phyloP scores from a whole-genome alignment of 371 early-diverging fungal genomes.

The Entomophthora muscae region DNA sequence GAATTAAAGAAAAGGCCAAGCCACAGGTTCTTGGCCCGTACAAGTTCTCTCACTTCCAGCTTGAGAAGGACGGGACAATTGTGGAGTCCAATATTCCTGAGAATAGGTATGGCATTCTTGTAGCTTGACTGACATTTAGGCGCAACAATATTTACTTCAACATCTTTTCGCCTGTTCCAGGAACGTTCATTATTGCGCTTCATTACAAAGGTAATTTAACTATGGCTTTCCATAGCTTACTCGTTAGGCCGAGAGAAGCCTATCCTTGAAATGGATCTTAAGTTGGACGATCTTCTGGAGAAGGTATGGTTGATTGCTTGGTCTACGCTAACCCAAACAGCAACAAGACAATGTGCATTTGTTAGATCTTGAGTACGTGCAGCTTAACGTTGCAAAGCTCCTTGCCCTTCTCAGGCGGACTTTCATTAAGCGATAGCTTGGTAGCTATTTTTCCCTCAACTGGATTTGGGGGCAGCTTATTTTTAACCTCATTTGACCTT shows the following conservation, averaged over 20 bases:
- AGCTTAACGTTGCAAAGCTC: slow-evolving; percentile 39
- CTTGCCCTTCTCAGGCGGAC: slow-evolving; percentile 34
- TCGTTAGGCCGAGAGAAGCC: slow-evolving; percentile 60
- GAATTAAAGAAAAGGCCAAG: slow-evolving; percentile 24
- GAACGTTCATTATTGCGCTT: slow-evolving; percentile 76
- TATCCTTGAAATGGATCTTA: slow-evolving; percentile 88
- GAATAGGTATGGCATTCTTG: slow-evolving; percentile 32
- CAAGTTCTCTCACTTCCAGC: slow-evolving; percentile 62
- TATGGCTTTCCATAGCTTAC: slow-evolving; percentile 5
- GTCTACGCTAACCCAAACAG: slow-evolving; percentile 18
- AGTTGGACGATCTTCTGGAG: slow-evolving; percentile 83
- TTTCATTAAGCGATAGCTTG: slow-evolving; percentile 24
- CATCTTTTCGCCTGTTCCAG: slow-evolving; percentile 68
- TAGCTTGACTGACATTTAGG: slow-evolving; percentile 19
- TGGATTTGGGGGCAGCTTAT: neutral
- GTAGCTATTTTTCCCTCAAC: neutral
- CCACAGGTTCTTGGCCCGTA: slow-evolving; percentile 37
- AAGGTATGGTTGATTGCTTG: slow-evolving; percentile 30
- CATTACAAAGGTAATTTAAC: slow-evolving; percentile 47
- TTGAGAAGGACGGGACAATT: slow-evolving; percentile 87
- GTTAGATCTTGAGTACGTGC: slow-evolving; percentile 85
- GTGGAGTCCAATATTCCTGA: slow-evolving; percentile 82
- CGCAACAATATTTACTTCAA: slow-evolving; percentile 76
- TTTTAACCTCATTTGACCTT: neutral
- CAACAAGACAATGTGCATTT: slow-evolving; percentile 79